Evolutionary conservation across 192 early-diverging fungal species (phyloP).

Genomic region (Coemansia aciculifera): DNA sequence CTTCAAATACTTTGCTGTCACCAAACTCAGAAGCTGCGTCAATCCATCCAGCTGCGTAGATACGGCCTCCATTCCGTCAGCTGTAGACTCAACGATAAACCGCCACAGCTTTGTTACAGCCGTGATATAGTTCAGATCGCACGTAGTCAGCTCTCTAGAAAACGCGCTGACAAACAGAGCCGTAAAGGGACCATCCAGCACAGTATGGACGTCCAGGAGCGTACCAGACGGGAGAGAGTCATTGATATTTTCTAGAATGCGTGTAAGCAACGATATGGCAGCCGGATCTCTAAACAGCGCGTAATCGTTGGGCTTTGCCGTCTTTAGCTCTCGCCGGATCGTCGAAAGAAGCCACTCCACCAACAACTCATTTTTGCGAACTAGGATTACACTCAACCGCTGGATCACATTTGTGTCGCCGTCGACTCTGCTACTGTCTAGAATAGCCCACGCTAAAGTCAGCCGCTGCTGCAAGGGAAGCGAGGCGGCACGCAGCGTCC

Average conservation of each 20-base stretch:
- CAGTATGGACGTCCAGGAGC: slow-evolving; percentile 25
- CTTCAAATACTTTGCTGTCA: slow-evolving; percentile 11
- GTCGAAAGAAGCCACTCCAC: slow-evolving; percentile 47
- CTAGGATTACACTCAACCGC: slow-evolving; percentile 27
- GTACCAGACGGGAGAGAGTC: neutral
- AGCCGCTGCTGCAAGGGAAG: slow-evolving; percentile 27
- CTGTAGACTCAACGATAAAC: slow-evolving; percentile 19
- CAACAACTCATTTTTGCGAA: slow-evolving; percentile 45
- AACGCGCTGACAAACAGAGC: slow-evolving; percentile 37
- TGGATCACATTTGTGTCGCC: slow-evolving; percentile 4
- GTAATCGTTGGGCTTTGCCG: slow-evolving; percentile 14
- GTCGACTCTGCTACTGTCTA: slow-evolving; percentile 24
- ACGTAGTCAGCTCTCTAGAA: neutral
- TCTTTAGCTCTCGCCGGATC: slow-evolving; percentile 47
- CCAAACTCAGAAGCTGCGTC: slow-evolving; percentile 19
- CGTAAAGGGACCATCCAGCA: slow-evolving; percentile 32
- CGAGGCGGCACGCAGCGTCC: slow-evolving; percentile 26
- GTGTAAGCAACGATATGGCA: slow-evolving; percentile 18
- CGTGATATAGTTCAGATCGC: slow-evolving; percentile 11
- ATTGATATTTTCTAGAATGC: slow-evolving; percentile 33
- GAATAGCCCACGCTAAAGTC: slow-evolving; percentile 35
- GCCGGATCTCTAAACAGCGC: slow-evolving; percentile 19
- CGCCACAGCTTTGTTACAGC: slow-evolving; percentile 31
- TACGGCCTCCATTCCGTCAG: slow-evolving; percentile 33
- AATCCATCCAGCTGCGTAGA: slow-evolving; percentile 32